Percentiles rank a stretch among this genome's conserved stretches.
Evolutionary conservation across 1,284 basidiomycete genomes (phyloP).

Genomic region (Cryptococcus sp.): DNA sequence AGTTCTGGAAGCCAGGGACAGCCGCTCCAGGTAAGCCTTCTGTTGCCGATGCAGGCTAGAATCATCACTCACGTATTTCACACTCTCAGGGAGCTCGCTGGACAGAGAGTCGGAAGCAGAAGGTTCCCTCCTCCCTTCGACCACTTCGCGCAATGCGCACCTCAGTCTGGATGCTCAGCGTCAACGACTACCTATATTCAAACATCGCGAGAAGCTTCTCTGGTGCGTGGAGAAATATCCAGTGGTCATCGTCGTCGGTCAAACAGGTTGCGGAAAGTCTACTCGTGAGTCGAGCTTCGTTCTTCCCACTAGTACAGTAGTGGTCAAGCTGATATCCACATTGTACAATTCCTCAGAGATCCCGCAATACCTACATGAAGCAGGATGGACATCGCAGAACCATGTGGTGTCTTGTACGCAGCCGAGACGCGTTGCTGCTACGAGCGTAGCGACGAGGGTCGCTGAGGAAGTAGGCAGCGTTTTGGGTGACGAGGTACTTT

Average conservation of each 20-base stretch:
- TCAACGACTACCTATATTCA: conserved; percentile 80
- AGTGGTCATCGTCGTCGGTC: conserved; percentile 83
- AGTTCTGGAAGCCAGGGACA: conserved; percentile 67
- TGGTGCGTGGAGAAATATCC: conserved; percentile 81
- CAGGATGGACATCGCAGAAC: conserved; percentile 80
- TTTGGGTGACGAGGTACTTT: conserved; percentile 82
- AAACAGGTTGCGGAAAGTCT: conserved; percentile 97
- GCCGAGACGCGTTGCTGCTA: conserved; percentile 91
- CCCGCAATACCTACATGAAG: conserved; percentile 89
- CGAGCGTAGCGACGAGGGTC: conserved; percentile 86
- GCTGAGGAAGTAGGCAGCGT: conserved; percentile 82
- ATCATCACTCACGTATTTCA: neutral
- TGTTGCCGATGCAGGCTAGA: too few relatives aligned
- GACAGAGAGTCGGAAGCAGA: conserved; percentile 79
- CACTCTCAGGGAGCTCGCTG: conserved; percentile 63
- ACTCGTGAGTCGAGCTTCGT: conserved; percentile 67
- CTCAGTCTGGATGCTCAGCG: conserved; percentile 71
- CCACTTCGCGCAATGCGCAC: conserved; percentile 51
- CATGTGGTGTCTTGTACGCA: conserved; percentile 88
- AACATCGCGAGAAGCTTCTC: conserved; percentile 79
- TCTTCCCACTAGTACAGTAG: neutral
- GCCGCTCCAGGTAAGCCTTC: conserved; percentile 66
- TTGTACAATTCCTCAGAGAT: conserved; percentile 62
- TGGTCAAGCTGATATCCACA: conserved; percentile 4
- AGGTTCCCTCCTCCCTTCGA: conserved; percentile 65